These are phyloP conservation scores for Pluteus cervinus DNA, from an alignment of 768 basidiomycete genomes.

Conservation along the genomic window DNA sequence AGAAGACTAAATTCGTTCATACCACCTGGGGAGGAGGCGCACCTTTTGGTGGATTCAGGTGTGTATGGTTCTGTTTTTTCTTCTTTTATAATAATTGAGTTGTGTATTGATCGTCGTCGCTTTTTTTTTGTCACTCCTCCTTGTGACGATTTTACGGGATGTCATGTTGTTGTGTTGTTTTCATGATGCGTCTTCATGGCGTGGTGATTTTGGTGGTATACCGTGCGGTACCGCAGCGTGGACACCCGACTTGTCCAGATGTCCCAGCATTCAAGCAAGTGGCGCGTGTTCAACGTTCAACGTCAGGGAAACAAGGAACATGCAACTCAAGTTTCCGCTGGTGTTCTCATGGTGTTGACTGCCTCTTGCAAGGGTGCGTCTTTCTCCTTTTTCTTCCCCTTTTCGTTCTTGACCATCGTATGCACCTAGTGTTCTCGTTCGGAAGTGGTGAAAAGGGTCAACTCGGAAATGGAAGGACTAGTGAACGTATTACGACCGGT, in stretches of 20 bases:
- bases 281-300: slow-evolving; percentile 49
- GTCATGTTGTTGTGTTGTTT: slow-evolving; percentile 1
- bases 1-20: slow-evolving; percentile 60
- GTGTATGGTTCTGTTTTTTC: slow-evolving; percentile 82
- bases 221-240: slow-evolving; percentile 48
- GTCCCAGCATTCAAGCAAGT: slow-evolving; percentile 61
- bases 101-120: no score
- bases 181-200: no score
- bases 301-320: slow-evolving; percentile 55
- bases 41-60: slow-evolving; percentile 78
- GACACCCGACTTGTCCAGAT: slow-evolving; percentile 60
- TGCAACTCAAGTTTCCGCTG: slow-evolving; percentile 71
- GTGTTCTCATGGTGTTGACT: slow-evolving; percentile 76
- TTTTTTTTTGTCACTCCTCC: slow-evolving; percentile 1
- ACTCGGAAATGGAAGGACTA: slow-evolving; percentile 86
- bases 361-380: slow-evolving; percentile 70
- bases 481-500: slow-evolving; percentile 84
- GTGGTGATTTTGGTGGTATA: neutral
- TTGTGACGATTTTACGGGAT: neutral
- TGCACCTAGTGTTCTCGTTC: slow-evolving; percentile 69
- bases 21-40: slow-evolving; percentile 85
- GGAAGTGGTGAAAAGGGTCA: slow-evolving; percentile 94
- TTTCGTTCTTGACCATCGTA: slow-evolving; percentile 1
- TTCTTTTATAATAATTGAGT: no score
- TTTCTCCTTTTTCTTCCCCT: neutral